Evolutionary conservation across 2,329 filamentous ascomycete species (phyloP), one percentile per base, ranked within the genome.

Genomic region (Hypoxylon sp.): DNA sequence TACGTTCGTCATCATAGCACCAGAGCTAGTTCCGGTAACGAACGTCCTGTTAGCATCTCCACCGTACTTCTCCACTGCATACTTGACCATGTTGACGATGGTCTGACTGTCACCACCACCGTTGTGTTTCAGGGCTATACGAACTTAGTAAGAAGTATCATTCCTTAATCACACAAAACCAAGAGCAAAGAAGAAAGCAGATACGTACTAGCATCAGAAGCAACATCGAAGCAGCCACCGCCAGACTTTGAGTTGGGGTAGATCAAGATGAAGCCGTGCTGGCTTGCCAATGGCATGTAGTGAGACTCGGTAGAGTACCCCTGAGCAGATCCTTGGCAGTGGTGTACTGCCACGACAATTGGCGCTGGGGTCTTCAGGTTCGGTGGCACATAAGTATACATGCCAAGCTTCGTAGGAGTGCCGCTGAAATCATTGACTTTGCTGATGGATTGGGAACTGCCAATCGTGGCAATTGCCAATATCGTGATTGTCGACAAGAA

Each of bases 211-310:
- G 79, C 81, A 41, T 81, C 80, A 9, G 84, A 87, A 4, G 85
- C 83, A 5, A 90, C 87, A 70, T 90, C 88, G 83, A 87, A 90
- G 78, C 88, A 90, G 46, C 76, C 82, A 41, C 79, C 81, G 13
- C 73, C 74, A 60, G 78, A 80, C 53, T 73, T 79, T 4, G 79
- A 82, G 71, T 80, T 79, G 1, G 84, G 83, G 67, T 82, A 85
- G 67, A 85, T 82, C 17, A 82, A 75, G 60, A 90, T 87, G 77
- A 86, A 89, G 41, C 86, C 86, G 53, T 86, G 80, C 28, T 79
- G 76, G 67, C 89, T 86, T 13, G 88, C 85, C 13, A 86, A 80
- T 1, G 78, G 79, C 30, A 84, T 83, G 75, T 88, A 89, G 1
- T 84, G 82, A 0, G 82, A 84, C 63, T 82, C 81, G 19, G 74